These are phyloP conservation scores for Linnemannia hyalina DNA, from an alignment of 192 early-diverging fungal species.

Conservation along the genomic window DNA sequence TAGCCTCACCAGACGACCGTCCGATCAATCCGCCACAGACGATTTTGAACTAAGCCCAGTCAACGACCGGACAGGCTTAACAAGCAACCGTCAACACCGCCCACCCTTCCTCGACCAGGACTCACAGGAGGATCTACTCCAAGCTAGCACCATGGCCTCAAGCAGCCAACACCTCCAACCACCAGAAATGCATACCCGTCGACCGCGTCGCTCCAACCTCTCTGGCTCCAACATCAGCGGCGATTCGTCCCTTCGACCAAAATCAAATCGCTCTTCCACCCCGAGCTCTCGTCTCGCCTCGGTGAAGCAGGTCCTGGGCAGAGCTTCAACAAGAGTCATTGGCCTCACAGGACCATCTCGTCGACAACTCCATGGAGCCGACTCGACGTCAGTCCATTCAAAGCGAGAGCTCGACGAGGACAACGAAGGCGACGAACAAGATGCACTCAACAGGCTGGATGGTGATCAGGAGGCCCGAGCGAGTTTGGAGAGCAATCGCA, in stretches of 20 bases:
- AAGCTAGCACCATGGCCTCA: background rate
- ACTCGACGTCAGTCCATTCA: background rate
- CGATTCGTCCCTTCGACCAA: constrained; percentile 15
- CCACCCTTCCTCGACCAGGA: constrained; percentile 4
- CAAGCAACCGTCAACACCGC: background rate
- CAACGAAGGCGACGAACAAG: background rate
- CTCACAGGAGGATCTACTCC: constrained; percentile 27
- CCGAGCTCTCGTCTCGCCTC: constrained; percentile 21
- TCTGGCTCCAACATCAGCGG: constrained; percentile 13
- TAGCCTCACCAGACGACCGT: constrained; percentile 23
- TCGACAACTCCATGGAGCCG: background rate
- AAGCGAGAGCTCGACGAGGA: background rate
- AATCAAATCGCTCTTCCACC: constrained; percentile 17
- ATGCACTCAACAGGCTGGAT: background rate
- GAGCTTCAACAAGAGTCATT: constrained; percentile 51
- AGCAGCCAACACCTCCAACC: constrained; percentile 16
- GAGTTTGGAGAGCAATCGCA: background rate
- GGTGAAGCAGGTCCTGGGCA: constrained; percentile 33
- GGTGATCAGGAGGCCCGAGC: background rate
- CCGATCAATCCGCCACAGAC: constrained; percentile 27
- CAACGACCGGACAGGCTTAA: constrained; percentile 42
- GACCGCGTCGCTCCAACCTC: constrained; percentile 24
- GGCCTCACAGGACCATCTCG: constrained; percentile 32
- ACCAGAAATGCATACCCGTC: constrained; percentile 9
- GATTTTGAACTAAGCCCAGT: constrained; percentile 44